Evolutionary conservation across 225 moss, liverwort and hornwort genomes (phyloP).

Genomic region (Thuidium tamariscinum): DNA sequence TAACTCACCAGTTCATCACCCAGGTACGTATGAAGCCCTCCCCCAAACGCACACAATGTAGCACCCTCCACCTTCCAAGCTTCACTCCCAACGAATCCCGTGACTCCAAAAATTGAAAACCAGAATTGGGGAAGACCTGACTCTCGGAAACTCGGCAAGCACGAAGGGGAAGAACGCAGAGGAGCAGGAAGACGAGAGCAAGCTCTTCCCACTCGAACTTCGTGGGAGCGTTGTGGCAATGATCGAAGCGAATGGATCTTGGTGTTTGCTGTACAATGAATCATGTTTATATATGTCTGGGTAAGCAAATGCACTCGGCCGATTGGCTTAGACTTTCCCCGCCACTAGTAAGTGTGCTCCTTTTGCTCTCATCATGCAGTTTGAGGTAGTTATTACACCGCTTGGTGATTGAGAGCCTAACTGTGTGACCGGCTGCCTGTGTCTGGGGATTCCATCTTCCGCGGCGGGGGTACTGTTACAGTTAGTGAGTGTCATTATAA

Average conservation of each 20-base stretch:
- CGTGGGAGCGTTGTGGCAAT: background rate
- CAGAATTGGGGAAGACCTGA: background rate
- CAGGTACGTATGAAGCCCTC: background rate
- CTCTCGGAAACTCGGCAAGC: background rate
- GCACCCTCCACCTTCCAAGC: background rate
- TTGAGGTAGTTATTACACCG: conserved; percentile 18
- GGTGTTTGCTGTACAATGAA: conserved; percentile 1
- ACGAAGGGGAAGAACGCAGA: too few relatives aligned
- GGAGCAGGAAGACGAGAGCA: background rate
- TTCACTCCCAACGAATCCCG: background rate
- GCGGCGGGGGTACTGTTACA: background rate
- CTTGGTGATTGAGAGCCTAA: background rate
- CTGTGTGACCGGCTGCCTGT: background rate
- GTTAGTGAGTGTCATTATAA: background rate
- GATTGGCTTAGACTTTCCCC: background rate
- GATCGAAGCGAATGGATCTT: background rate
- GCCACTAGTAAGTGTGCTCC: background rate
- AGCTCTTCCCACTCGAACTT: background rate
- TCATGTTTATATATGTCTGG: conserved; percentile 9
- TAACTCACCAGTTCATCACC: conserved; percentile 5
- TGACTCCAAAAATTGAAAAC: background rate
- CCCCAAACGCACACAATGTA: background rate
- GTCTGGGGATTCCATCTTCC: background rate
- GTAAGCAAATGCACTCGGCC: background rate
- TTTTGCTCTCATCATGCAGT: conserved; percentile 15